Evolutionary conservation across 2,329 filamentous ascomycete genomes (phyloP).

Genomic region (Fusarium citri): DNA sequence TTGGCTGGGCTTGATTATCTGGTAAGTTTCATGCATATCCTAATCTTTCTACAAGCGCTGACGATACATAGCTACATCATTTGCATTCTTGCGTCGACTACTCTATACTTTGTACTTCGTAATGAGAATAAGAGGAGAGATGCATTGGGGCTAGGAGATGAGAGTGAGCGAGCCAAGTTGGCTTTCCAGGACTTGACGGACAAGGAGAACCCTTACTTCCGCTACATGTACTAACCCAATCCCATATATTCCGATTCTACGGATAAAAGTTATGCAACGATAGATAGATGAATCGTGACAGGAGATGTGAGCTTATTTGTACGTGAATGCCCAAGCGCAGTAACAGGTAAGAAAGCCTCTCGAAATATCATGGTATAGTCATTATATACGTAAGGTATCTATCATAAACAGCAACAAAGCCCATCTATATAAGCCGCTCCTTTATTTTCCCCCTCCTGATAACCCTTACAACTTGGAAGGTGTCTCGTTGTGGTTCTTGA

Average conservation of each 20-base stretch:
- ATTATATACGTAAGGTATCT: slow-evolving; percentile 30
- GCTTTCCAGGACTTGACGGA: slow-evolving; percentile 78
- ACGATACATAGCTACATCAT: slow-evolving; percentile 69
- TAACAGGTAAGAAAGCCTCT: too few relatives aligned
- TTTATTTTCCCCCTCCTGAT: neutral
- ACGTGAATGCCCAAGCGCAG: neutral
- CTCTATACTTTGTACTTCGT: slow-evolving; percentile 69
- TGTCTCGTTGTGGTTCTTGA: slow-evolving; percentile 48
- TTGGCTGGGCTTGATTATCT: slow-evolving; percentile 75
- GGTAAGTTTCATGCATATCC: slow-evolving; percentile 50
- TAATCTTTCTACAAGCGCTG: neutral
- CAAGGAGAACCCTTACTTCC: slow-evolving; percentile 74
- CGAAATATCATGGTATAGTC: slow-evolving; percentile 25
- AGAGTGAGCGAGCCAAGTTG: slow-evolving; percentile 70
- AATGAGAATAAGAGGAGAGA: slow-evolving; percentile 68
- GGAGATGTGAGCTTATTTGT: neutral
- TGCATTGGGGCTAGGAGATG: slow-evolving; percentile 60
- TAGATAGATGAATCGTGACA: neutral
- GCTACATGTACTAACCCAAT: slow-evolving; percentile 58
- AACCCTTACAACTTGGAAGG: slow-evolving; percentile 46
- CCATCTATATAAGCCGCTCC: slow-evolving; percentile 2
- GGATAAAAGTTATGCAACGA: neutral
- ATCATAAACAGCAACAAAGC: slow-evolving; percentile 14
- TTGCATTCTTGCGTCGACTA: slow-evolving; percentile 67
- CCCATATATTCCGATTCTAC: neutral